Conservation (phyloP, 768 basidiomycete genomes). For the Butyriboletus loyo region DNA sequence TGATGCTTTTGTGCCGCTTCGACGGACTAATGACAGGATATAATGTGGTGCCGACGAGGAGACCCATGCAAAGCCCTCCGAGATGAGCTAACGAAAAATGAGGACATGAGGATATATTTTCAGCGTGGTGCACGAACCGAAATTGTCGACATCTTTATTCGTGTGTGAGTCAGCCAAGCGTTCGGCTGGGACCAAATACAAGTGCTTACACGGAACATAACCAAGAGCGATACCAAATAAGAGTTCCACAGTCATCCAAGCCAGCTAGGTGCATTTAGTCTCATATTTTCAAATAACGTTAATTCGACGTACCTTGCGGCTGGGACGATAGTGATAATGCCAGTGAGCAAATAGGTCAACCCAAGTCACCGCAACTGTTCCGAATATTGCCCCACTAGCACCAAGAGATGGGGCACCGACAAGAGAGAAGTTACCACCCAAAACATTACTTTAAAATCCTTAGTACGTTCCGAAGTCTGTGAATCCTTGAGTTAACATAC, state of each 20-base stretch:
- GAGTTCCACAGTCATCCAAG: slow-evolving; percentile 85
- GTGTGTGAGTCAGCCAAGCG: slow-evolving; percentile 14
- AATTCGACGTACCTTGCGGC: slow-evolving; percentile 55
- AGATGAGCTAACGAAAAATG: slow-evolving; percentile 65
- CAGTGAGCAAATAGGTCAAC: slow-evolving; percentile 92
- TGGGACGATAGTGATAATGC: slow-evolving; percentile 82
- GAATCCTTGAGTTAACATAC: slow-evolving; percentile 32
- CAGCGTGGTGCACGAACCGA: slow-evolving; percentile 47
- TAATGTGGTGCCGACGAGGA: slow-evolving; percentile 78
- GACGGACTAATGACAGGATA: slow-evolving; percentile 88
- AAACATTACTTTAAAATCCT: slow-evolving; percentile 54
- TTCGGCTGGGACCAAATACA: background rate
- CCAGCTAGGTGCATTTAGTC: slow-evolving; percentile 47
- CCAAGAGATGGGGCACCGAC: slow-evolving; percentile 88
- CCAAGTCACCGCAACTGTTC: slow-evolving; percentile 80
- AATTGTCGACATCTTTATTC: slow-evolving; percentile 78
- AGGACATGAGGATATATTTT: background rate
- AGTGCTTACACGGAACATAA: slow-evolving; percentile 71
- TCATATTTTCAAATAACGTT: background rate
- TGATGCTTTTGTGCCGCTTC: slow-evolving; percentile 64
- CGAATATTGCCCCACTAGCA: slow-evolving; percentile 92
- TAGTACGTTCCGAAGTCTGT: background rate
- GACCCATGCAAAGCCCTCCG: slow-evolving; percentile 81
- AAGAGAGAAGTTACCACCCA: slow-evolving; percentile 91
- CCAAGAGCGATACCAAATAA: slow-evolving; percentile 82